phyloP scores from a whole-genome alignment of 495 filamentous ascomycete species.

The Annulohypoxylon bovei region DNA sequence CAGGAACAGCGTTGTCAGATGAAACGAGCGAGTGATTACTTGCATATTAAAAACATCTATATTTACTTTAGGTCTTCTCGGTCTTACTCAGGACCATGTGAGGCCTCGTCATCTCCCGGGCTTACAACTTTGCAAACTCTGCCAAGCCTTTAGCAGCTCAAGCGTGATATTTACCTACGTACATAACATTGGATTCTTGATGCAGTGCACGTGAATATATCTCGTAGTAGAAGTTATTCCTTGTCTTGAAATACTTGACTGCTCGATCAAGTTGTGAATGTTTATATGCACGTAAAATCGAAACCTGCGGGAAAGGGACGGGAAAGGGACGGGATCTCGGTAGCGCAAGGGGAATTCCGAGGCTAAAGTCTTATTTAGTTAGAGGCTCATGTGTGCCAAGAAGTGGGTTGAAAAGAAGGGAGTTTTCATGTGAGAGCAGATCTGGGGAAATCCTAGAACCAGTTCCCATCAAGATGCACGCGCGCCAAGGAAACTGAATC shows the following conservation, averaged over 20 bases:
- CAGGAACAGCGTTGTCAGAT: slow-evolving; percentile 15
- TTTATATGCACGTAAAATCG: not conserved
- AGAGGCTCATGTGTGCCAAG: not conserved
- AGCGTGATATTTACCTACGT: not conserved
- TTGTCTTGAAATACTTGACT: not conserved
- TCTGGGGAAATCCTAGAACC: slow-evolving; percentile 8
- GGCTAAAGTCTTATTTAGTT: not conserved
- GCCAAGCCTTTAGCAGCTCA: not conserved
- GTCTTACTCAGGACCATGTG: slow-evolving; percentile 17
- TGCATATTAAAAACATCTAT: slow-evolving; percentile 18
- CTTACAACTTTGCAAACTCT: not conserved
- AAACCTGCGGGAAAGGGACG: too few relatives aligned
- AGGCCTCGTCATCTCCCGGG: not conserved
- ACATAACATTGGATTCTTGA: slow-evolving; percentile 8
- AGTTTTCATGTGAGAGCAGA: not conserved
- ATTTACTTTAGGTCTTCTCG: slow-evolving; percentile 1
- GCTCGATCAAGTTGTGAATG: not conserved
- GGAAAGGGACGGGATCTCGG: not conserved
- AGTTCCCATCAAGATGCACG: slow-evolving; percentile 20
- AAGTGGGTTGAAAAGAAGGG: not conserved
- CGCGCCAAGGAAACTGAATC: slow-evolving; percentile 20
- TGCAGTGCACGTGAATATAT: not conserved
- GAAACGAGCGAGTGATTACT: slow-evolving; percentile 5
- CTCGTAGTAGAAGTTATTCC: not conserved
- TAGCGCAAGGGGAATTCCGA: not conserved